Conservation (phyloP, 164 flowering plant species). For the Chimonanthus salicifolius region DNA sequence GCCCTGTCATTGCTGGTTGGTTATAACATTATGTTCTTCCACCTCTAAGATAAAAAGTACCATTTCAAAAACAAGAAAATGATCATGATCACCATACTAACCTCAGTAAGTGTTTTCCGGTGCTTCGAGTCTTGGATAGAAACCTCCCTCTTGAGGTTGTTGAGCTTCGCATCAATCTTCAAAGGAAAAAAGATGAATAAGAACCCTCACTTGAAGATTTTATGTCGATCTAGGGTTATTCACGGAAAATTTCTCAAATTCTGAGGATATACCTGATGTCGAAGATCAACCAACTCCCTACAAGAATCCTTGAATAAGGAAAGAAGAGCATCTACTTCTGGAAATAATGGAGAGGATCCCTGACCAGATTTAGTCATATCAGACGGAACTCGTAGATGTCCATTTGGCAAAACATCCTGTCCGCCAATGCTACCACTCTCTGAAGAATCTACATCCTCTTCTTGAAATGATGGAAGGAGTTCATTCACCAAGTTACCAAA, state of each 20-base stretch:
- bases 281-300: conserved; percentile 77
- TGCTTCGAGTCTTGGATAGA: conserved; percentile 88
- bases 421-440: conserved; percentile 56
- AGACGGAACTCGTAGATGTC: conserved; percentile 43
- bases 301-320: conserved; percentile 82
- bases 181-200: conserved; percentile 12
- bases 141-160: conserved; percentile 82
- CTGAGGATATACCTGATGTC: conserved; percentile 47
- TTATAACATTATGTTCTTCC: no score
- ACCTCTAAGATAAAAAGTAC: no score
- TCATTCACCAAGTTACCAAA: conserved; percentile 91
- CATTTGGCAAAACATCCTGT: conserved; percentile 60
- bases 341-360: conserved; percentile 67
- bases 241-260: not conserved
- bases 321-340: conserved; percentile 83
- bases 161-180: conserved; percentile 77
- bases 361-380: conserved; percentile 48
- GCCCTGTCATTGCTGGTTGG: no score
- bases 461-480: conserved; percentile 74
- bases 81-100: conserved; percentile 21
- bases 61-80: no score
- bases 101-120: conserved; percentile 91
- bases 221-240: not conserved
- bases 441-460: conserved; percentile 59
- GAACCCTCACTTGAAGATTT: not conserved